Evolutionary conservation across 768 basidiomycete genomes (phyloP), one percentile per base, ranked within the genome.

Genomic region (Cystoderma amianthinum): DNA sequence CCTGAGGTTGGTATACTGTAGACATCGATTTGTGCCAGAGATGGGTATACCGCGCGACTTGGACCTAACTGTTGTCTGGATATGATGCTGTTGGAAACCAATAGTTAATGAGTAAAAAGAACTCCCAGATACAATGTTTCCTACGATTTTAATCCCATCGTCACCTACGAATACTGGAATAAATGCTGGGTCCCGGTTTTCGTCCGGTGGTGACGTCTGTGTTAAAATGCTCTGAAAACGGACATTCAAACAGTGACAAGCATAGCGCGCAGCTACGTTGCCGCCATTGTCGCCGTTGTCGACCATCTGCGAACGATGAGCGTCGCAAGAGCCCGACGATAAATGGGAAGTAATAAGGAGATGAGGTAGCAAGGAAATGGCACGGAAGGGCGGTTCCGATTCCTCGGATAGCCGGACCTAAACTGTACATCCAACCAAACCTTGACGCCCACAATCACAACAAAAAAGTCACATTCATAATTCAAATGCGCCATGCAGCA

Each of bases 171-270:
- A 78, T 25, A 83, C 65, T 43, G 69, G 68, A 15, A 56, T 55
- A 58, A 76, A 85, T 34, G 71, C 65, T 5, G 62, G 50, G 53
- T 67, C 65, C 47, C 50, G 39, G 39, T 54, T 48, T 46, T 56
- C 50, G 39, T 62, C 58, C 43, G 67, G 59, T 32, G 61, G 56
- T 21, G 52, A 44, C 16, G 57, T 44, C 10, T 64, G 54, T 10
- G 65, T 48, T 28, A 60, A 62, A 19, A 58, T 58, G 6, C 68
- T 56, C 33, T 58, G 62, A 45, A 86, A 71, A 47, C 73, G 76
- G 35, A 88, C 68, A 53, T 88, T 88, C 44, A 88, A 74, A 51
- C 85, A 88, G 55, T 64, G 72, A 59, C 85, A 88, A 41, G 84
- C 69, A 61, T 71, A 77, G 3, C 42, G 47, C 39, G 47, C 44